Base-by-base conservation (phyloP, 768 basidiomycete species). In the Termitomyces bulborhizus region DNA sequence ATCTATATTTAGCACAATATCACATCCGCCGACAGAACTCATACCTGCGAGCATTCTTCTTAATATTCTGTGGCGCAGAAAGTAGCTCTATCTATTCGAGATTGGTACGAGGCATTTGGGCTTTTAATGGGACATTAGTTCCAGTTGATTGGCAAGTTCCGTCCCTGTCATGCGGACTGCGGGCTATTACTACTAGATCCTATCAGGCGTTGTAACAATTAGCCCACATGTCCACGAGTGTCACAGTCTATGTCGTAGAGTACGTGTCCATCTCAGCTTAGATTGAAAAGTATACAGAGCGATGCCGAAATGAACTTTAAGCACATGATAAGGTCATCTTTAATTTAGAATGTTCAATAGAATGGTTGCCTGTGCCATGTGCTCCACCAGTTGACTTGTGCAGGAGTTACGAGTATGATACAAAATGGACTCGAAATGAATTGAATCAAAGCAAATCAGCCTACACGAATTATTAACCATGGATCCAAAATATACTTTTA, bases 181-280 rank as follows among this genome's bases (percentile, higher is more conserved):
- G 26, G 37, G 16, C 46, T 40, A 51, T 51, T 12, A 50, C 39
- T 27, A 39, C 27, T 27, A 37, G 15, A 37, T 37, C 41, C n/a
- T 12, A 27, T 26, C 32, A 34, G 31, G 31, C 8, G 8, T 32
- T 32, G 31, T 32, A 32, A 32, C 31, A 9, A 9, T 8, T 9
- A 32, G 31, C 8, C 31, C 31, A 32, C 31, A 32, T 32, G 31
- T 32, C 31, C 3, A 32, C 31, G 1, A 32, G 31, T 9, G 31
- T 31, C 29, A 31, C 21, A 31, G 29, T 31, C 5, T 31, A 31
- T 31, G 29, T 31, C 29, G 29, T 8, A 31, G 29, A 31, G 29
- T 31, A 31, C 29, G 31, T 32, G 9, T 32, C 31, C 31, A 32
- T 32, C 6, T 32, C 29, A n/a, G 81, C 64, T 67, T 32, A 9